Percentiles rank a stretch among this genome's conserved stretches.
phyloP scores from a whole-genome alignment of 495 filamentous ascomycete genomes.

The Podospora comata region DNA sequence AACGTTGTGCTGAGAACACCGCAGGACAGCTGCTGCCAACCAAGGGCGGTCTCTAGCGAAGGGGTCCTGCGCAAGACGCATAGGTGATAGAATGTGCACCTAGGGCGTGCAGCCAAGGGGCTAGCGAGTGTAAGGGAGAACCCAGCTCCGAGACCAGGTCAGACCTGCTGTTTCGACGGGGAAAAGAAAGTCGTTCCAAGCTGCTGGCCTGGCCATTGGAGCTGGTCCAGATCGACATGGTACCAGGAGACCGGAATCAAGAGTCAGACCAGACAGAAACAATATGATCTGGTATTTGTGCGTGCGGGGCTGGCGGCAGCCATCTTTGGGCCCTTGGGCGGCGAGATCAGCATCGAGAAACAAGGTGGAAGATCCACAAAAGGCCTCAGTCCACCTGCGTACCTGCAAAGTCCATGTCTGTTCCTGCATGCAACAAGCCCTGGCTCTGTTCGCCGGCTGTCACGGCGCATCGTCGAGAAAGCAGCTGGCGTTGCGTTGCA shows the following conservation, averaged over 20 bases:
- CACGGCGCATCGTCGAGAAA: neutral
- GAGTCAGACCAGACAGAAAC: neutral
- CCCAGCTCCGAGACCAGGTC: neutral
- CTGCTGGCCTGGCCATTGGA: neutral
- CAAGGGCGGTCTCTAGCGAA: neutral
- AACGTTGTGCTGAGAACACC: neutral
- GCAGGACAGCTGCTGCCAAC: neutral
- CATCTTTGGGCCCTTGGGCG: too few species aligned
- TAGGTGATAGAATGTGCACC: neutral
- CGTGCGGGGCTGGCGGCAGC: neutral
- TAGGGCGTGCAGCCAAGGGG: neutral
- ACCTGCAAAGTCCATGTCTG: neutral
- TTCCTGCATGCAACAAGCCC: slow-evolving; percentile 9
- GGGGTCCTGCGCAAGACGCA: neutral
- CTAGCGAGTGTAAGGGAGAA: neutral
- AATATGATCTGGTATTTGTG: neutral
- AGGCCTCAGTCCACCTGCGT: neutral
- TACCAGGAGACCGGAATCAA: neutral
- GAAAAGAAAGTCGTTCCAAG: neutral
- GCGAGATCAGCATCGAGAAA: too few species aligned
- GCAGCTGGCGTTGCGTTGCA: slow-evolving; percentile 7
- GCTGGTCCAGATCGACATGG: neutral
- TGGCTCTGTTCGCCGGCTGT: slow-evolving; percentile 2
- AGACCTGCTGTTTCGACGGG: neutral
- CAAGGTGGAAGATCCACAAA: neutral